Conservation (phyloP, 2,329 filamentous ascomycete genomes). For the Monilinia fructicola region DNA sequence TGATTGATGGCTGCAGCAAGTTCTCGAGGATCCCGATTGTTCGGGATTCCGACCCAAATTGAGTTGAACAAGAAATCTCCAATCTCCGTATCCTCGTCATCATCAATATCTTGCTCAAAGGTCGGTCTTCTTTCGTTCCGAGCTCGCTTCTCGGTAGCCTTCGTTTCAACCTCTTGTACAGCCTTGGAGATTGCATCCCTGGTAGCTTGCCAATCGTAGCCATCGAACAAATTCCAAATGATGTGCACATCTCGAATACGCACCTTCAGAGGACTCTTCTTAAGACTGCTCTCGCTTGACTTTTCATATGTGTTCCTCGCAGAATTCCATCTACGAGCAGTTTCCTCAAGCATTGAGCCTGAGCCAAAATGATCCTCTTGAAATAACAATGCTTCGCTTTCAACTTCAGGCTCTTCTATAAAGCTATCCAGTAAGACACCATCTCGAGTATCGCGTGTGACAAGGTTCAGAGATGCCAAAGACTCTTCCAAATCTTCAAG, state of each 20-base stretch:
- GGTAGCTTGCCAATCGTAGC: conserved; percentile 92
- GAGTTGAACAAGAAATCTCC: conserved; percentile 98
- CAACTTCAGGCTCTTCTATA: conserved; percentile 47
- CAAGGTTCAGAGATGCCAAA: conserved; percentile 35
- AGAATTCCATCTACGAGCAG: conserved; percentile 79
- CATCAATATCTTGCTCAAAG: conserved; percentile 66
- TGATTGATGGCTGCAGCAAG: conserved; percentile 82
- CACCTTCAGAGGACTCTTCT: conserved; percentile 70
- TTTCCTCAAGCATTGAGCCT: conserved; percentile 59
- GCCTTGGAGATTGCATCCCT: conserved; percentile 83
- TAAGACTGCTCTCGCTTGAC: conserved; percentile 59
- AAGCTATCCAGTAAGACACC: conserved; percentile 48
- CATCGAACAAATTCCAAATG: conserved; percentile 97
- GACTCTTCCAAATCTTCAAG: conserved; percentile 45
- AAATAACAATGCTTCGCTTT: conserved; percentile 65
- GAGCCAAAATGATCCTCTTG: conserved; percentile 75
- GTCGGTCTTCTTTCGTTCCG: conserved; percentile 55
- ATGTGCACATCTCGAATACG: conserved; percentile 83
- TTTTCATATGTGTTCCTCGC: conserved; percentile 71
- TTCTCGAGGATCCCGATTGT: conserved; percentile 80
- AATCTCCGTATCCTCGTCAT: conserved; percentile 83
- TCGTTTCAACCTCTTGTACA: conserved; percentile 82
- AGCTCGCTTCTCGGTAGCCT: conserved; percentile 72
- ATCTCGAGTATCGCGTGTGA: conserved; percentile 46
- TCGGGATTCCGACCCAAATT: conserved; percentile 91